phyloP scores from a whole-genome alignment of 192 early-diverging fungal species.

The Coemansia nantahalensis region DNA sequence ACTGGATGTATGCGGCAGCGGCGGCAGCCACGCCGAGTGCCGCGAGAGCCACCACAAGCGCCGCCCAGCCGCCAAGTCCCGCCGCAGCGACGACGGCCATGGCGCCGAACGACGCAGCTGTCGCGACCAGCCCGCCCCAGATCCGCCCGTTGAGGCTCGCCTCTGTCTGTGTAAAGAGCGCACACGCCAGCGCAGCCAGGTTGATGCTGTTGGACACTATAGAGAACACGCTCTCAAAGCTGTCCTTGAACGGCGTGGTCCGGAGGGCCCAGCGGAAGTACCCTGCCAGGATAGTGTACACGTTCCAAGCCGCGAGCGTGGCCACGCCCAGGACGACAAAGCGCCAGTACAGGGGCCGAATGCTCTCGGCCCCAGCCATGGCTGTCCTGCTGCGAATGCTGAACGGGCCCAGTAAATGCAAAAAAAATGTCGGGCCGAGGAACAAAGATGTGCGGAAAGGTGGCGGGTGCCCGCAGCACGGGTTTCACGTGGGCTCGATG shows the following conservation, averaged over 20 bases:
- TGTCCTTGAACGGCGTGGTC: constrained; percentile 59
- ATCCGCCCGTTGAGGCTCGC: constrained; percentile 43
- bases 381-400: too few species aligned
- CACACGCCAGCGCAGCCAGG: constrained; percentile 54
- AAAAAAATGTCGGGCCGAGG: too few species aligned
- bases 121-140: constrained; percentile 40
- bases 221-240: constrained; percentile 77
- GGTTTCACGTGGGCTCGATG: too few species aligned
- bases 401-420: too few species aligned
- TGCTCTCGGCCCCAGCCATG: constrained; percentile 6
- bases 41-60: constrained; percentile 53
- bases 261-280: constrained; percentile 64
- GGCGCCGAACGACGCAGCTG: constrained; percentile 52
- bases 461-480: too few species aligned
- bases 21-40: constrained; percentile 55
- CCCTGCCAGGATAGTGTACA: constrained; percentile 70
- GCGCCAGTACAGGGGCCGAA: constrained; percentile 45
- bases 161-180: constrained; percentile 45
- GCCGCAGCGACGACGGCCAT: constrained; percentile 58
- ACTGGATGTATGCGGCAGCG: constrained; percentile 65
- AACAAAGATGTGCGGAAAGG: too few species aligned
- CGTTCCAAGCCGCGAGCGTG: constrained; percentile 77
- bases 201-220: constrained; percentile 58
- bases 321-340: constrained; percentile 70
- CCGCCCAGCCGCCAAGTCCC: constrained; percentile 33